Conservation (phyloP, 805 yeast species). For the Wickerhamiella lipophila region DNA sequence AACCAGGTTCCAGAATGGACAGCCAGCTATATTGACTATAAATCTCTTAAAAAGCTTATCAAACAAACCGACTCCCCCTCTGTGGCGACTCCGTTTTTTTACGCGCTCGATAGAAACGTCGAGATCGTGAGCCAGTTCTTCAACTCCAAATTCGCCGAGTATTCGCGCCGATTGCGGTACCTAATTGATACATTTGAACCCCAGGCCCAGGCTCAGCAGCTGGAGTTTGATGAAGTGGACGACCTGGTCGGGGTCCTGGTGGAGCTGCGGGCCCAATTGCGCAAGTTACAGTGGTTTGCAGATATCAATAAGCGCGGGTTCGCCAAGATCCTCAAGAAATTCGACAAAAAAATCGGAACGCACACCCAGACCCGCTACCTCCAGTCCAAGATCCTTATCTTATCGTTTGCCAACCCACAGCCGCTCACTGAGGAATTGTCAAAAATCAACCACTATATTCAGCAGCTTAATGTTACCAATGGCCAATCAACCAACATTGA, state of each 20-base stretch:
- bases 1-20: slow-evolving; percentile 96
- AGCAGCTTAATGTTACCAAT: slow-evolving; percentile 23
- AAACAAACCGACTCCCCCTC: slow-evolving; percentile 36
- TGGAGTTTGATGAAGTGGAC: slow-evolving; percentile 44
- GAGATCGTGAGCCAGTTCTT: slow-evolving; percentile 73
- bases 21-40: slow-evolving; percentile 70
- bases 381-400: slow-evolving; percentile 53
- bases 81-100: slow-evolving; percentile 41
- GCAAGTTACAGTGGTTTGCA: slow-evolving; percentile 87
- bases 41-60: slow-evolving; percentile 66
- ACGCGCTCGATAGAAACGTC: slow-evolving; percentile 63
- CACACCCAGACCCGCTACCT: slow-evolving; percentile 45
- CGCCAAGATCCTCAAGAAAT: slow-evolving; percentile 71
- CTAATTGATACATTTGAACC: slow-evolving; percentile 27
- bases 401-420: slow-evolving; percentile 63
- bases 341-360: slow-evolving; percentile 72
- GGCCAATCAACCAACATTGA: slow-evolving; percentile 10
- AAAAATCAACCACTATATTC: slow-evolving; percentile 21
- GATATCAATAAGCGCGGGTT: slow-evolving; percentile 87
- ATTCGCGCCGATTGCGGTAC: slow-evolving; percentile 49
- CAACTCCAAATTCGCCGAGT: slow-evolving; percentile 59
- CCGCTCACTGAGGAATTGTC: slow-evolving; percentile 44
- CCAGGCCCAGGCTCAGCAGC: slow-evolving; percentile 18
- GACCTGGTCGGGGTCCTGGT: slow-evolving; percentile 56
- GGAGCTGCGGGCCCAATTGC: slow-evolving; percentile 59